These are phyloP conservation scores for Verticillium nubilum DNA, from an alignment of 2,329 filamentous ascomycete genomes.

Conservation along the genomic window DNA sequence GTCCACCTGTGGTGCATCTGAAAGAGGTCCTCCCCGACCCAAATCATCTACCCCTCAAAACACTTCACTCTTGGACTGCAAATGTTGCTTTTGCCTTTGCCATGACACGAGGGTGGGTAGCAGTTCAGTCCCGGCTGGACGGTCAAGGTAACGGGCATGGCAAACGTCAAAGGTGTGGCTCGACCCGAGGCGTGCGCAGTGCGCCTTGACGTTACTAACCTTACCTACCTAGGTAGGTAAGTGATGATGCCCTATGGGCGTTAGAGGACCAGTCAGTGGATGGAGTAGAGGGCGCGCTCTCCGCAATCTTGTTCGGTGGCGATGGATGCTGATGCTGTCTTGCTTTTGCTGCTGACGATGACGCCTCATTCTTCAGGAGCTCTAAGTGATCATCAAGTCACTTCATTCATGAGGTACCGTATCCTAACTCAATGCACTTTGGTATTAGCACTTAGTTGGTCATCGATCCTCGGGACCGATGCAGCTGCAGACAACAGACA, in stretches of 20 bases:
- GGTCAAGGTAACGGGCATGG: not conserved
- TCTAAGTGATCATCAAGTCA: too few species aligned
- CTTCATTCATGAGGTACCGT: too few species aligned
- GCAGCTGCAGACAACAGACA: too few species aligned
- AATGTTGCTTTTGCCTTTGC: not conserved
- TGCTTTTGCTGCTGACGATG: not conserved
- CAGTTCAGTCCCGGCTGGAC: not conserved
- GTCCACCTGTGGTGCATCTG: too few species aligned
- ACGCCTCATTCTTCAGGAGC: not conserved
- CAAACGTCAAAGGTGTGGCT: not conserved
- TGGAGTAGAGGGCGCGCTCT: not conserved
- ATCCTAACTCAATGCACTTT: too few species aligned
- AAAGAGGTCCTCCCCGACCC: too few species aligned
- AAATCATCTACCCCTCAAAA: too few species aligned
- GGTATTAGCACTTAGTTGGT: too few species aligned
- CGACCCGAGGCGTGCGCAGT: not conserved
- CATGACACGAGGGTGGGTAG: not conserved
- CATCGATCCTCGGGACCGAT: too few species aligned
- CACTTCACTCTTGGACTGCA: not conserved
- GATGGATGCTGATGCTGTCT: not conserved
- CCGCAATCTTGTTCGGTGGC: not conserved
- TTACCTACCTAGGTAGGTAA: too few species aligned
- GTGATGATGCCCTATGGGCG: not conserved
- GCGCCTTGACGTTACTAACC: not conserved
- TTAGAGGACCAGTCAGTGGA: not conserved